A percentile compares a stretch with the other conserved stretches of the same genome.
Evolutionary conservation across 352 stramenopile species (phyloP).

Genomic region (Pythium coloratum): DNA sequence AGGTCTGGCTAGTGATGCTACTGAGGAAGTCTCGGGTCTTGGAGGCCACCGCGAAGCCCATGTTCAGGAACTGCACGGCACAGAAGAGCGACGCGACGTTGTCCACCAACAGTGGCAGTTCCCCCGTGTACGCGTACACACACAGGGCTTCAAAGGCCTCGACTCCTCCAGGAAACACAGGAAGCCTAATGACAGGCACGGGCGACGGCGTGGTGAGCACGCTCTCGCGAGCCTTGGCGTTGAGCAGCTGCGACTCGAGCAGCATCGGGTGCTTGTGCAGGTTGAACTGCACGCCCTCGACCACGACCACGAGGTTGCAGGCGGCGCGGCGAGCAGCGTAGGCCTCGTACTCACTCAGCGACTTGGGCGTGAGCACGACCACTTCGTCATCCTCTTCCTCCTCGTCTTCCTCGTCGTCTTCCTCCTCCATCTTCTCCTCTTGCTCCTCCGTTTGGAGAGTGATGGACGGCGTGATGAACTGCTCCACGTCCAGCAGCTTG

Average conservation of each 20-base stretch:
- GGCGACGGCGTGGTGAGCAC: slow-evolving; percentile 17
- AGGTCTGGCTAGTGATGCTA: slow-evolving; percentile 7
- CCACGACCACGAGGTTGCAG: slow-evolving; percentile 67
- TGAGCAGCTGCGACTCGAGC: slow-evolving; percentile 46
- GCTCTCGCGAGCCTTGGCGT: slow-evolving; percentile 37
- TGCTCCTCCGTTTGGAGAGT: neutral
- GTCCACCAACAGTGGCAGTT: slow-evolving; percentile 36
- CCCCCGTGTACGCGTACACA: slow-evolving; percentile 68
- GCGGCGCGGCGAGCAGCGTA: slow-evolving; percentile 38
- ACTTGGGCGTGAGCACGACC: slow-evolving; percentile 16
- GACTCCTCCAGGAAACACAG: slow-evolving; percentile 51
- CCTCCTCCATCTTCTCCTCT: neutral
- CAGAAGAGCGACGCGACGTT: slow-evolving; percentile 36
- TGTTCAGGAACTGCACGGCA: slow-evolving; percentile 46
- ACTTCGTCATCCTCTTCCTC: neutral
- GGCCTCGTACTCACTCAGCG: slow-evolving; percentile 57
- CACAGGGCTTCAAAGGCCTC: slow-evolving; percentile 64
- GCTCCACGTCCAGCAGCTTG: neutral
- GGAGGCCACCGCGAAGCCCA: slow-evolving; percentile 38
- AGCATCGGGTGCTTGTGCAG: slow-evolving; percentile 72
- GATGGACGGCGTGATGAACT: neutral
- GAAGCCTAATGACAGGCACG: slow-evolving; percentile 47
- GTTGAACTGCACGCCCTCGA: slow-evolving; percentile 69
- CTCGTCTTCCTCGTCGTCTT: neutral
- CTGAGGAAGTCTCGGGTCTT: slow-evolving; percentile 33